Conservation (phyloP, 352 stramenopile species). For the Globisporangium takayamanum region DNA sequence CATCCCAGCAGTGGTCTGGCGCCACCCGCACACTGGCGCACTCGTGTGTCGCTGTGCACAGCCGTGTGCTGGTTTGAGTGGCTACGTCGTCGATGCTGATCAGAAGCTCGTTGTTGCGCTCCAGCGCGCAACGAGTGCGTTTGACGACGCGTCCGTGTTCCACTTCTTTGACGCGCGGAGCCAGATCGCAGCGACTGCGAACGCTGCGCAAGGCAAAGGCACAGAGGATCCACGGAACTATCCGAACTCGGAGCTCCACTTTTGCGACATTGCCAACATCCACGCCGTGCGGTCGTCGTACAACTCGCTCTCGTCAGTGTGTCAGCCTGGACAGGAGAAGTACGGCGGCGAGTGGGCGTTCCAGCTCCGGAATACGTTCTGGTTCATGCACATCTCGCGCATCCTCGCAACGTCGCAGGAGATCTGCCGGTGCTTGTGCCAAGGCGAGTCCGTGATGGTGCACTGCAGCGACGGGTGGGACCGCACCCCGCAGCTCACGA, state of each 20-base stretch:
- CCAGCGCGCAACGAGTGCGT: constrained; percentile 50
- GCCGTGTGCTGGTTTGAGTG: constrained; percentile 75
- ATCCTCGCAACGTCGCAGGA: constrained; percentile 93
- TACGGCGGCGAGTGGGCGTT: constrained; percentile 74
- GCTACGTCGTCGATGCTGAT: constrained; percentile 73
- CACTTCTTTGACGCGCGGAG: constrained; percentile 84
- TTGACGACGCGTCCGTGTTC: constrained; percentile 54
- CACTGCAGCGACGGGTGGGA: constrained; percentile 99
- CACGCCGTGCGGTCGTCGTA: constrained; percentile 93
- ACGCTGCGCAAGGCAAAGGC: constrained; percentile 83
- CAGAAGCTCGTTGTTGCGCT: constrained; percentile 75
- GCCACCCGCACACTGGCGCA: constrained; percentile 85
- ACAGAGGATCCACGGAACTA: constrained; percentile 94
- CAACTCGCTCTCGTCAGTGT: constrained; percentile 65
- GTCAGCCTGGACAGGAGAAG: constrained; percentile 70
- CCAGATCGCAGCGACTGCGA: constrained; percentile 81
- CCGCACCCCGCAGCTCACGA: constrained; percentile 94
- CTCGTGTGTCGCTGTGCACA: constrained; percentile 86
- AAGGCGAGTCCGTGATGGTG: constrained; percentile 94
- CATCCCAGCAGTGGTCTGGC: constrained; percentile 92
- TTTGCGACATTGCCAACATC: constrained; percentile 99
- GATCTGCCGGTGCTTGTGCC: constrained; percentile 91
- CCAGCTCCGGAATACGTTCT: constrained; percentile 94
- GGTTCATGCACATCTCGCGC: constrained; percentile 94
- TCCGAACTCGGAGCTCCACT: constrained; percentile 92